Evolutionary conservation across 2,329 filamentous ascomycete genomes (phyloP), one percentile per base, ranked within the genome.

Genomic region (Colletotrichum coccodes): DNA sequence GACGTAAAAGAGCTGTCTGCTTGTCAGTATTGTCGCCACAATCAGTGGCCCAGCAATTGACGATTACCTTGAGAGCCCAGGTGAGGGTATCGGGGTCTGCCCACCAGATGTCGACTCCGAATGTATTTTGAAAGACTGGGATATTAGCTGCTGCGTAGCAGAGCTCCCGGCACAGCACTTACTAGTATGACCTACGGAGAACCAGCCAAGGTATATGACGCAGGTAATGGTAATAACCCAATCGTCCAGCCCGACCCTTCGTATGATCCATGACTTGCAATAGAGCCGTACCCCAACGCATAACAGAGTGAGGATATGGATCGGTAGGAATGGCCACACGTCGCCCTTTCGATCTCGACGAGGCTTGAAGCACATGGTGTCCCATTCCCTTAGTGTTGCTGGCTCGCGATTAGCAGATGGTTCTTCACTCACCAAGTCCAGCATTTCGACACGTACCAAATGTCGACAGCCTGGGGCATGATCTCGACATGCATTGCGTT

Each of bases 21-120:
- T 9, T 16, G 36, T 61, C 14, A 53, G 47, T 3, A 9, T 38
- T 5, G 40, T 14, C 4, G 8, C 23, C 1, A 16, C n/a, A 4
- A 23, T 4, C 3, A 23, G 28, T 9, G 23, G 7, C 32, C 18
- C 12, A 18, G 9, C 4, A 7, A 6, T n/a, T 7, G 9, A 11
- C 11, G 3, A 3, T 54, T 8, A 61, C 63, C n/a, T 66, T 66
- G 4, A 66, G 18, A 6, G 63, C 63, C 63, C 57, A 66, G 0
- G 63, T 61, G 12, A 66, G 49, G 16, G 63, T 49, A 12, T 38
- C 40, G 1, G 21, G 38, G 36, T 66, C 49, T 4, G 21, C 30
- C 63, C 63, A 66, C 63, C 63, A 66, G 9, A 66, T 66, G 3
- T 66, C 63, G 6, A 26, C 59, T n/a, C 57, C 63, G 12, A 66